Evolutionary conservation across 2,329 filamentous ascomycete species (phyloP).

Genomic region (Purpureocillium takamizusanense): DNA sequence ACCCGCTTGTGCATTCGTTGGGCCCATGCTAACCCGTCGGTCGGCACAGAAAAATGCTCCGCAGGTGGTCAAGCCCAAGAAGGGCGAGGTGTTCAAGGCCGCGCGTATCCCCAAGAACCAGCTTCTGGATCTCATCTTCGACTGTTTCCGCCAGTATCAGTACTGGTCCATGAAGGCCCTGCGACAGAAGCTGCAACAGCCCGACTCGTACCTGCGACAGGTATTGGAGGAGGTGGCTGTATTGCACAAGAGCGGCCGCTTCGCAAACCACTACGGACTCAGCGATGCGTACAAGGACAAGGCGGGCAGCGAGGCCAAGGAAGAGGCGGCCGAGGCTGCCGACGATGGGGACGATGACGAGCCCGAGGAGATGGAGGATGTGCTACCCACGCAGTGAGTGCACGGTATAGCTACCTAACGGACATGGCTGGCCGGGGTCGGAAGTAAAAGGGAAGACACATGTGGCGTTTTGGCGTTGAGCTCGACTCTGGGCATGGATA

Average conservation of each 20-base stretch:
- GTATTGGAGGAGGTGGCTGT: conserved; percentile 75
- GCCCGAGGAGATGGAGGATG: conserved; percentile 71
- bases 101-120: conserved; percentile 85
- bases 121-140: conserved; percentile 76
- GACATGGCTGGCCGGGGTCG: no score
- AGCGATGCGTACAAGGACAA: conserved; percentile 45
- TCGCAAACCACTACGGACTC: conserved; percentile 78
- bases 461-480: background rate
- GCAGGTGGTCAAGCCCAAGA: conserved; percentile 46
- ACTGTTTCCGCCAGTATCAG: conserved; percentile 73
- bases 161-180: conserved; percentile 94
- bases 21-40: conserved; percentile 1
- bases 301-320: conserved; percentile 36
- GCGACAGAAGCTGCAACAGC: conserved; percentile 69
- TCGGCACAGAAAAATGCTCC: conserved; percentile 41
- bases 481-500: conserved; percentile 15
- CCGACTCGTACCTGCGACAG: conserved; percentile 86
- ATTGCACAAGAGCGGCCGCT: conserved; percentile 72
- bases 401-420: background rate
- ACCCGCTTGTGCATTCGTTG: background rate
- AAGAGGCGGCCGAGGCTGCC: conserved; percentile 43
- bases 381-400: conserved; percentile 32
- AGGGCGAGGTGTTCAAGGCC: conserved; percentile 67
- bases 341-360: conserved; percentile 60
- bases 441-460: background rate